Conservation (phyloP, 176 grass and related monocot species). For the Secale cereale region DNA sequence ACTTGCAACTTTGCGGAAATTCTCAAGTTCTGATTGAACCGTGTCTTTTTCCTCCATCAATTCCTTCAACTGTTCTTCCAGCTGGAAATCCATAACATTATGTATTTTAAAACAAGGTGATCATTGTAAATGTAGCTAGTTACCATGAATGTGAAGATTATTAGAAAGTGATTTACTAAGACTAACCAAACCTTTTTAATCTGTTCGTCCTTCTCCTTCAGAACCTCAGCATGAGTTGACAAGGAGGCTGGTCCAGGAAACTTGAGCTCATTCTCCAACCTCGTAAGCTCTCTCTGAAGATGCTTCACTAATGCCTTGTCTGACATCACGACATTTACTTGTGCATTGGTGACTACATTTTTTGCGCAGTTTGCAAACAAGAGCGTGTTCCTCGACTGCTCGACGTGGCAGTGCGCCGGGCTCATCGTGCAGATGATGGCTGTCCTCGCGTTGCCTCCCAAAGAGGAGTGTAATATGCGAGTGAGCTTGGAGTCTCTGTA, state of each 20-base stretch:
- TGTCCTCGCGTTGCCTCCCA: slow-evolving; percentile 86
- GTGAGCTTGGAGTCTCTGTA: slow-evolving; percentile 97
- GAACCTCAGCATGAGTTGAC: slow-evolving; percentile 43
- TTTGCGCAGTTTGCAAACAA: slow-evolving; percentile 87
- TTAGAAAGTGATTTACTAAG: background rate
- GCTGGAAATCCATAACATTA: slow-evolving; percentile 30
- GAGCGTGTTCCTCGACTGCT: slow-evolving; percentile 90
- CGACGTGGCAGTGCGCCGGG: slow-evolving; percentile 63
- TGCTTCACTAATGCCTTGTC: slow-evolving; percentile 87
- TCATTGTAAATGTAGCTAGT: background rate
- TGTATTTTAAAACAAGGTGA: background rate
- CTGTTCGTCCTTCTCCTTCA: slow-evolving; percentile 71
- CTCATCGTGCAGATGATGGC: slow-evolving; percentile 97
- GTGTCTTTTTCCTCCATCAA: slow-evolving; percentile 69
- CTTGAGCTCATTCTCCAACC: slow-evolving; percentile 68
- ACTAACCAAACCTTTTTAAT: slow-evolving; percentile 64
- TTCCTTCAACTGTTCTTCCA: slow-evolving; percentile 74
- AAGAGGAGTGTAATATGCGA: slow-evolving; percentile 72
- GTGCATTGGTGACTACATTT: slow-evolving; percentile 68
- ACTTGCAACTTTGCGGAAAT: slow-evolving; percentile 48
- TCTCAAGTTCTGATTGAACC: slow-evolving; percentile 74
- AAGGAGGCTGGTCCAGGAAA: slow-evolving; percentile 41
- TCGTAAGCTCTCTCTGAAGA: slow-evolving; percentile 74
- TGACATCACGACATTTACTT: slow-evolving; percentile 86
- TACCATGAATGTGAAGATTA: background rate